Percentiles rank a stretch among this genome's conserved stretches.
Evolutionary conservation across 2,329 filamentous ascomycete species (phyloP).

Genomic region (Aspergillus sojae): DNA sequence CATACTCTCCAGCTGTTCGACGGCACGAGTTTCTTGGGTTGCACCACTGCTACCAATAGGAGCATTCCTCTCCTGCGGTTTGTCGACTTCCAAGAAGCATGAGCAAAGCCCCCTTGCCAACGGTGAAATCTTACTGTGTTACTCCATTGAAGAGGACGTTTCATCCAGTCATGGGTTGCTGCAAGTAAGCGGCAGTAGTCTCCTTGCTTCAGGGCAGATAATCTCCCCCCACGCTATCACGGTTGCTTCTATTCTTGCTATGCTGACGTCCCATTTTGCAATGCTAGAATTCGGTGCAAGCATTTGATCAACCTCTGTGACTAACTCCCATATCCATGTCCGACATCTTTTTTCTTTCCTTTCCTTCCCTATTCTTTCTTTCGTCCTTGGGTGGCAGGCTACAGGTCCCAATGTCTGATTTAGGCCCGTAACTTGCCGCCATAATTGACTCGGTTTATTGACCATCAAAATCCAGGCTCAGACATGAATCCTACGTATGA

Average conservation of each 20-base stretch:
- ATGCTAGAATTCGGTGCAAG: not conserved
- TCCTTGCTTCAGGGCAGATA: constrained; percentile 3
- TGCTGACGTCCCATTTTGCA: not conserved
- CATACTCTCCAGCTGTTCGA: not conserved
- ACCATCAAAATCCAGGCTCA: not conserved
- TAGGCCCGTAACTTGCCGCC: not conserved
- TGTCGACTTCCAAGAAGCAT: not conserved
- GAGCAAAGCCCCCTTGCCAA: not conserved
- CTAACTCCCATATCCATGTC: not conserved
- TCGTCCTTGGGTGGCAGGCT: not conserved
- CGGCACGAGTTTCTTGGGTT: not conserved
- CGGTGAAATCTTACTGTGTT: not conserved
- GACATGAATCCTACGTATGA: constrained; percentile 5
- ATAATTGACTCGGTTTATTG: not conserved
- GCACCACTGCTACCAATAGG: not conserved
- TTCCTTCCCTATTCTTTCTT: not conserved
- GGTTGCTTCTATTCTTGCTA: not conserved
- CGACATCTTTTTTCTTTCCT: not conserved
- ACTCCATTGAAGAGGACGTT: not conserved
- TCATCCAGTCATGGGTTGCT: not conserved
- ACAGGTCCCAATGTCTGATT: not conserved
- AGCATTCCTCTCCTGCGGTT: not conserved
- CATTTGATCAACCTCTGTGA: not conserved
- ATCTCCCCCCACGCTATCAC: not conserved
- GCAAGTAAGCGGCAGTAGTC: constrained; percentile 1